Percentiles rank a stretch among this genome's conserved stretches.
phyloP scores from a whole-genome alignment of 768 basidiomycete genomes.

The Hydnomerulius pinastri region DNA sequence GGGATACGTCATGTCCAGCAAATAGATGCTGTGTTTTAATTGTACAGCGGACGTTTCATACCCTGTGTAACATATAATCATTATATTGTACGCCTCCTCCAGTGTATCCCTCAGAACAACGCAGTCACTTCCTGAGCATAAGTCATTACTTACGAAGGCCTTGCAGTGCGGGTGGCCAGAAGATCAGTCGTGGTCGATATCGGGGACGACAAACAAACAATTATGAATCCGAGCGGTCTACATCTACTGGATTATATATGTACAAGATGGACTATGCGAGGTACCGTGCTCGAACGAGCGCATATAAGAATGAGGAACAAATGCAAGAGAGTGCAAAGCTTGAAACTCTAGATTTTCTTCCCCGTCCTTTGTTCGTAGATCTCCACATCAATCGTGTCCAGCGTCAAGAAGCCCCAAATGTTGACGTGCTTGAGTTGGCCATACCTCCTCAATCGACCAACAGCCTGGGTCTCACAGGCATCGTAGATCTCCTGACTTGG shows the following conservation, averaged over 20 bases:
- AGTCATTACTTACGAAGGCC: too few relatives aligned
- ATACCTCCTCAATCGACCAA: constrained; percentile 81
- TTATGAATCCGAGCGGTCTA: background rate
- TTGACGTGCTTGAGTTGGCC: constrained; percentile 81
- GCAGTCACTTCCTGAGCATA: too few relatives aligned
- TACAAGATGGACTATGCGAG: background rate
- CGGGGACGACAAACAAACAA: too few relatives aligned
- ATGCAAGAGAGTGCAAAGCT: background rate
- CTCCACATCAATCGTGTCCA: constrained; percentile 85
- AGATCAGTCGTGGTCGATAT: too few relatives aligned
- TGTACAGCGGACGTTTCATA: constrained; percentile 16
- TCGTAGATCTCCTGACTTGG: constrained; percentile 82
- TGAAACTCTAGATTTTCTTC: constrained; percentile 27
- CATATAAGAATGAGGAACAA: background rate
- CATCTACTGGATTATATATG: background rate
- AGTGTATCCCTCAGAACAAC: too few relatives aligned
- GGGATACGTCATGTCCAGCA: constrained; percentile 84
- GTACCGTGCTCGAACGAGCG: constrained; percentile 5
- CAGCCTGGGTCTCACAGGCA: constrained; percentile 80
- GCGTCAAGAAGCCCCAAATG: constrained; percentile 83
- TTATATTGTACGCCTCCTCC: constrained; percentile 9
- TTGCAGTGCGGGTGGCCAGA: too few relatives aligned
- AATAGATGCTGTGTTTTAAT: constrained; percentile 49
- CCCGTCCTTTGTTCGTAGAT: constrained; percentile 61
- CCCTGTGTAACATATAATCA: constrained; percentile 20